Evolutionary conservation across 2,329 filamentous ascomycete genomes (phyloP).

Genomic region (Penicillium griseofulvum): DNA sequence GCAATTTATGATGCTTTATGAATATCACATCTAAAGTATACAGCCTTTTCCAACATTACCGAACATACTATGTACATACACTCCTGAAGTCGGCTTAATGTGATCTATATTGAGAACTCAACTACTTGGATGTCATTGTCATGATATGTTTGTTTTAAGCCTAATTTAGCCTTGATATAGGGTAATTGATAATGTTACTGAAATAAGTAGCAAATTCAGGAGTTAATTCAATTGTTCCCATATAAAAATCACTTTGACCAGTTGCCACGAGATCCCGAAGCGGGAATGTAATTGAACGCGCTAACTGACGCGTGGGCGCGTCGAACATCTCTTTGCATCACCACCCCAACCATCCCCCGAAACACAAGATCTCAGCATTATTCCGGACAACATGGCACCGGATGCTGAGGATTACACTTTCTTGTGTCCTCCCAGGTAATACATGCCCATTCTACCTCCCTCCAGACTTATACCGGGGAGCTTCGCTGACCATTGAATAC

Average conservation of each 20-base stretch:
- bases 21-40: neutral
- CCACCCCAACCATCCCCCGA: conserved; percentile 5
- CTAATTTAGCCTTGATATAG: neutral
- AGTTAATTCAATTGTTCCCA: neutral
- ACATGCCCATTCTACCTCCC: neutral
- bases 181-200: neutral
- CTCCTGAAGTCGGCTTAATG: neutral
- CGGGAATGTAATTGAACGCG: conserved; percentile 29
- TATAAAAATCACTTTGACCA: neutral
- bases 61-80: too few species aligned
- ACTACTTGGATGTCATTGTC: neutral
- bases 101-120: neutral
- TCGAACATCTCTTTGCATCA: conserved; percentile 9
- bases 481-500: conserved; percentile 14
- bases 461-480: neutral
- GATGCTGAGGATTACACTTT: conserved; percentile 24
- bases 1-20: neutral
- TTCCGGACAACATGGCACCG: conserved; percentile 18
- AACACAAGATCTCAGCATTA: neutral
- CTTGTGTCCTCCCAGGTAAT: conserved; percentile 30
- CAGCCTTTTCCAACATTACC: neutral
- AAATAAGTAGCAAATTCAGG: neutral
- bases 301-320: conserved; percentile 25
- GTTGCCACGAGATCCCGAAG: conserved; percentile 12
- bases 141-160: neutral